A percentile compares a stretch with the other conserved stretches of the same genome.
These are phyloP conservation scores for Solanum gandarillasii DNA, from an alignment of 257 asterid species.

Conservation along the genomic window DNA sequence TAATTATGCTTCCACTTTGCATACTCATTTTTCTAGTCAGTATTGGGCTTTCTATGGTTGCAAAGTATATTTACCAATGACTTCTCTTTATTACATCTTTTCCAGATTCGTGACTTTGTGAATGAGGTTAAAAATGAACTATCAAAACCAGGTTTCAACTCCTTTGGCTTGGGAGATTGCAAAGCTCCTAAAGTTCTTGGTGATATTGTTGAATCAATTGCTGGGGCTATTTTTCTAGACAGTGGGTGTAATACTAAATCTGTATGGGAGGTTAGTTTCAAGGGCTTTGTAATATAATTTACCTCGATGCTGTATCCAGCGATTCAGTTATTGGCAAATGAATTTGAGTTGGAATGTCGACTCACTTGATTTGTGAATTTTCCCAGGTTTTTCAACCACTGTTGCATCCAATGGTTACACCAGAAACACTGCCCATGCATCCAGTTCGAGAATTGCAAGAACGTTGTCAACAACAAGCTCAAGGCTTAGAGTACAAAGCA, in stretches of 20 bases:
- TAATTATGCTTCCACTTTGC: neutral
- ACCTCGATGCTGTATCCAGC: neutral
- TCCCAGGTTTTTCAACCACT: constrained; percentile 84
- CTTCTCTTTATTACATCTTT: neutral
- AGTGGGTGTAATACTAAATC: constrained; percentile 61
- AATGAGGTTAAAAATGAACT: constrained; percentile 69
- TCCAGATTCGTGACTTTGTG: constrained; percentile 87
- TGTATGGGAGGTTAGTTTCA: constrained; percentile 77
- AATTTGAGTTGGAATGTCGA: neutral
- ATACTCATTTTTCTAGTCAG: neutral
- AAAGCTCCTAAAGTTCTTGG: constrained; percentile 99
- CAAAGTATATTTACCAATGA: neutral
- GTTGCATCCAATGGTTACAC: constrained; percentile 94
- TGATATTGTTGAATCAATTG: constrained; percentile 93
- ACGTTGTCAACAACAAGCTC: constrained; percentile 96
- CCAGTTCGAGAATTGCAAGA: constrained; percentile 97
- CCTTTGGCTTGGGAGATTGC: constrained; percentile 97
- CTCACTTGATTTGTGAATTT: neutral
- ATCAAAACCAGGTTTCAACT: constrained; percentile 75
- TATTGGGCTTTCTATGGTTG: neutral
- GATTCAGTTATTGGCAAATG: neutral
- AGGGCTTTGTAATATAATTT: neutral
- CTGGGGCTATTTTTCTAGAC: constrained; percentile 98
- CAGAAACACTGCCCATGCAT: constrained; percentile 99
- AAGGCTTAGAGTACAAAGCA: constrained; percentile 92